A percentile compares a stretch with the other conserved stretches of the same genome.
Conservation (phyloP, 2,329 filamentous ascomycete species). For the Trichoderma sp. region DNA sequence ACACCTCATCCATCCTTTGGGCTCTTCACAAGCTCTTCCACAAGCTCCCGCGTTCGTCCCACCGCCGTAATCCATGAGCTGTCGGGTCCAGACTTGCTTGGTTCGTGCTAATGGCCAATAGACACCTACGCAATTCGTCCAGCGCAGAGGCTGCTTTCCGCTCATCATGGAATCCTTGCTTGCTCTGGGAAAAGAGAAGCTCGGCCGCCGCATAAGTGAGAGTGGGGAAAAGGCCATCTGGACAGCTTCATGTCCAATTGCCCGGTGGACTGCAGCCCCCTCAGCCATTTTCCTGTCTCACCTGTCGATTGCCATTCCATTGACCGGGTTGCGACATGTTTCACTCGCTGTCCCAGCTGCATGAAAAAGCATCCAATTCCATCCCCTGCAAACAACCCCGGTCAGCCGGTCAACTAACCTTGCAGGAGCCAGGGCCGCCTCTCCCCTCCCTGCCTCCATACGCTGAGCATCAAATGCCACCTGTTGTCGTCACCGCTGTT, state of each 20-base stretch:
- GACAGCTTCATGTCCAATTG: conserved; percentile 2
- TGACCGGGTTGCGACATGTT: conserved; percentile 14
- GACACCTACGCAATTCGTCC: background rate
- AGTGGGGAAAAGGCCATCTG: conserved; percentile 2
- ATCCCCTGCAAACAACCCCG: conserved; percentile 10
- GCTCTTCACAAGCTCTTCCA: background rate
- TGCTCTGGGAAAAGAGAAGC: background rate
- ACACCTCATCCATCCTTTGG: background rate
- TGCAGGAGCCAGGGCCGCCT: conserved; percentile 8
- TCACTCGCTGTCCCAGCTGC: conserved; percentile 10
- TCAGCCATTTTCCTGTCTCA: conserved; percentile 8
- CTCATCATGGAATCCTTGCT: background rate
- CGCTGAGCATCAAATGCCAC: background rate
- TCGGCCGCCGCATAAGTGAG: background rate
- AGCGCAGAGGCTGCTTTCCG: background rate
- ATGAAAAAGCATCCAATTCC: conserved; percentile 19
- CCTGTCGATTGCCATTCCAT: background rate
- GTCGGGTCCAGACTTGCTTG: background rate
- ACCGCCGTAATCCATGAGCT: background rate
- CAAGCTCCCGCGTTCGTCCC: background rate
- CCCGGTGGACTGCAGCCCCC: background rate
- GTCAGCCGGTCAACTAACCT: conserved; percentile 16
- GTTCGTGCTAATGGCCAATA: background rate
- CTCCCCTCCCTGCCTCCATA: conserved; percentile 15
- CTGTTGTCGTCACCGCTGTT: conserved; percentile 13